Evolutionary conservation across 83 land plant species (phyloP).

Genomic region (Picea mariana): DNA sequence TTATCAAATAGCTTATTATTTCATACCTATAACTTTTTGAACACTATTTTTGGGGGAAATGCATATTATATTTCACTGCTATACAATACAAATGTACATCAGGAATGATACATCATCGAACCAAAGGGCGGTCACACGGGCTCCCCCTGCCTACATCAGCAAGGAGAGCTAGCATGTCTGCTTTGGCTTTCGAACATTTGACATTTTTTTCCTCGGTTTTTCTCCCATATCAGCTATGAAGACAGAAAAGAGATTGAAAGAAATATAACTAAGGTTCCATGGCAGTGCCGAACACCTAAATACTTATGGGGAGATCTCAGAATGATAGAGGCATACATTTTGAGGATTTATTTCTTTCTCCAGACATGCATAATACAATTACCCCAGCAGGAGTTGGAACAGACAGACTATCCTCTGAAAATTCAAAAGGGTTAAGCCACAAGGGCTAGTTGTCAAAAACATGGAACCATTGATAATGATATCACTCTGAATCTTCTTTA

Average conservation of each 20-base stretch:
- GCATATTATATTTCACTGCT: neutral
- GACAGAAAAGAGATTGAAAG: neutral
- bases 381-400: neutral
- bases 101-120: neutral
- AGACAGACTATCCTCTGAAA: neutral
- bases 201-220: neutral
- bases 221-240: no score
- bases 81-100: neutral
- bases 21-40: neutral
- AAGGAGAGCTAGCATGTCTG: no score
- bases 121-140: neutral
- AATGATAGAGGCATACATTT: neutral
- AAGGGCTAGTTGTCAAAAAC: neutral
- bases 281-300: neutral
- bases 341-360: neutral
- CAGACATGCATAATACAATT: neutral
- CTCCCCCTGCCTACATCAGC: no score
- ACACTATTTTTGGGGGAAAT: neutral
- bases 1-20: no score
- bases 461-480: neutral
- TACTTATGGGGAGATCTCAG: neutral
- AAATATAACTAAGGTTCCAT: neutral
- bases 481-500: neutral
- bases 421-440: neutral
- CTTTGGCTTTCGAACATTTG: neutral